Base-by-base conservation (phyloP, 768 basidiomycete species). In the Kwoniella europaea region DNA sequence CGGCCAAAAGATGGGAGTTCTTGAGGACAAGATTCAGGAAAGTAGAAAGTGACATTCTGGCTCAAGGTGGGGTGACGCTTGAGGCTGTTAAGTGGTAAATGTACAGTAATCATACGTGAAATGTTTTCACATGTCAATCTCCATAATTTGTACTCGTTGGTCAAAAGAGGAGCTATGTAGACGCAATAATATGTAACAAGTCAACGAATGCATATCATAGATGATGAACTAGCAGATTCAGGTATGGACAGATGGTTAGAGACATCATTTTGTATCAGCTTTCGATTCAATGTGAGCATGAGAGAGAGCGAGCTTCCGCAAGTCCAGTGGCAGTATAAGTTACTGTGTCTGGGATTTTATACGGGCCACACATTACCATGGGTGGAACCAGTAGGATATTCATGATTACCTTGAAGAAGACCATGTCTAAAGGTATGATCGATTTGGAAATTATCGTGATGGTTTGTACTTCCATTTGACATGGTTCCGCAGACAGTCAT, bases 1-100 rank as follows among this genome's bases (percentile, higher is more conserved):
- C 88, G 68, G 81, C 71, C 41, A 82, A 84, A 69, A 82, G 88
- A 56, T 83, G 84, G 78, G 80, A 82, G 62, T 81, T 88, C 42
- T 88, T 96, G 78, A 87, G 93, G 81, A 96, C 94, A 2, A 85
- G 88, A 79, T 96, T 94, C 81, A 87, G 89, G 69, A 91, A 91
- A 29, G 93, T 97, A 1, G 92, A 92, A 83, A 92, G 90, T 84
- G 92, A 94, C 76, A 89, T 92, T 10, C 29, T 79, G 62, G 52
- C 65, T 27, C 71, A 68, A 9, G 79, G 76, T 3, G 80, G 80
- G 5, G 65, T 81, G 9, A 76, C 77, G 1, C 74, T 76, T 27
- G 79, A 80, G 64, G 77, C 77, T 63, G 79, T 80, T 27, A 74
- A 68, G 67, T 80, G 79, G 79, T 80, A 60, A 55, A 18, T 16